Evolutionary conservation across 2,329 filamentous ascomycete genomes (phyloP), one percentile per base, ranked within the genome.

Genomic region (Aureobasidium sp.): DNA sequence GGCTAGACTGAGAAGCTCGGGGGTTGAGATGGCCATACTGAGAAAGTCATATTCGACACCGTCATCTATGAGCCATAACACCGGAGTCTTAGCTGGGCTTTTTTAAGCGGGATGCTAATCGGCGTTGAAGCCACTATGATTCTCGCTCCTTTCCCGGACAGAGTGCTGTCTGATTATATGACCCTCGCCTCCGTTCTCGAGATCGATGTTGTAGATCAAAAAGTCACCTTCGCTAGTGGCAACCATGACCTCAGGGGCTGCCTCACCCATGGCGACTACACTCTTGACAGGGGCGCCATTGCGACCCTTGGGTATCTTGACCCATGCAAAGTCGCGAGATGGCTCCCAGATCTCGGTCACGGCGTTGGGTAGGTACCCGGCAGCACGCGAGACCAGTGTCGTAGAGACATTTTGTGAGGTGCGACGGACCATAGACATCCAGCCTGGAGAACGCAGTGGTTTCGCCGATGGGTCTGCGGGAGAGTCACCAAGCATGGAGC

Each of bases 311-410:
- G 93, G 93, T 51, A 99, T 84, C 73, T 94, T 96, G 70, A 97
- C 92, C 81, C 90, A 97, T 1, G 94, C 94, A 76, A 99, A 99
- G 74, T 99, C 94, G 60, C 94, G 85, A 63, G 88, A 80, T 0
- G 94, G 94, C 70, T 99, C 94, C 92, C 92, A 97, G 82, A 97
- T 97, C 75, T 97, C 93, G 1, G 93, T 93, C 4, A 99, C 91
- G 1, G 92, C 93, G 69, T 89, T 89, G 0, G 94, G 94, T 1
- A 99, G 79, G 72, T 99, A 99, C 0, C 90, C 91, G 4, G 92
- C 92, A 36, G 97, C 88, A 8, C 91, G 91, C 5, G 90, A 90
- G n/a, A 90, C 93, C 63, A 99, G 88, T 29, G 88, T 89, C 64
- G 89, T 91, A 41, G 91, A 89, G 74, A 97, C 93, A 62, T 93